Evolutionary conservation across 2,329 filamentous ascomycete genomes (phyloP).

Genomic region (Ascochyta koolunga): DNA sequence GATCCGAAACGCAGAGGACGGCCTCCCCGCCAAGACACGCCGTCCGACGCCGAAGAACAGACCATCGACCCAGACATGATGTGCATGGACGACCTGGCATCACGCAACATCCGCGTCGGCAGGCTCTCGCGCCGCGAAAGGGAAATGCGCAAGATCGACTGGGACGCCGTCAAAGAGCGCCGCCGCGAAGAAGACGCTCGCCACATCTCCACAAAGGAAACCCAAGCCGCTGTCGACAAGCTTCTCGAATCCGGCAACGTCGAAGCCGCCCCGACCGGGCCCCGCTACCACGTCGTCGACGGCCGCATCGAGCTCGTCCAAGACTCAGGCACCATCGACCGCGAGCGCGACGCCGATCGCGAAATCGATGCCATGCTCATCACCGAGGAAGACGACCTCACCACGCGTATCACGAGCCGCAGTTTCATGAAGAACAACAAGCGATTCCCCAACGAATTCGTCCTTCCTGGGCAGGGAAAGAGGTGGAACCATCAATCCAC

Average conservation of each 20-base stretch:
- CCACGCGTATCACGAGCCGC: constrained; percentile 70
- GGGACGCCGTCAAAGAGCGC: constrained; percentile 55
- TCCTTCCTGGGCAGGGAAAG: constrained; percentile 52
- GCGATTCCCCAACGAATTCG: constrained; percentile 54
- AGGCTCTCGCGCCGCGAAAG: constrained; percentile 77
- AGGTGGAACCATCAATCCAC: constrained; percentile 74
- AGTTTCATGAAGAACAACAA: constrained; percentile 70
- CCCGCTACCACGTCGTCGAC: constrained; percentile 66
- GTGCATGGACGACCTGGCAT: constrained; percentile 75
- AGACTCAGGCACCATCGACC: constrained; percentile 69
- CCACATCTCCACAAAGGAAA: constrained; percentile 28
- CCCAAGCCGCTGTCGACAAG: constrained; percentile 32
- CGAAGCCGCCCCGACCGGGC: constrained; percentile 33
- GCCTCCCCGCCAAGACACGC: constrained; percentile 39
- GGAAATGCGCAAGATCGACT: constrained; percentile 72
- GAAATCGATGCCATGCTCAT: constrained; percentile 62
- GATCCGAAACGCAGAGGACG: constrained; percentile 34
- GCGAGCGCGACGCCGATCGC: constrained; percentile 66
- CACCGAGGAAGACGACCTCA: constrained; percentile 80
- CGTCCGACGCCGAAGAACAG: constrained; percentile 47
- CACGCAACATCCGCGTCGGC: constrained; percentile 67
- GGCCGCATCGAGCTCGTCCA: constrained; percentile 76
- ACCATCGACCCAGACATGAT: constrained; percentile 68
- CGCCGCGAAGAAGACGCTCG: constrained; percentile 43
- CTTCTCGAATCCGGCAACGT: constrained; percentile 20